Evolutionary conservation across 1,139 yeast genomes (phyloP).

Genomic region (Kluyveromyces sp.): DNA sequence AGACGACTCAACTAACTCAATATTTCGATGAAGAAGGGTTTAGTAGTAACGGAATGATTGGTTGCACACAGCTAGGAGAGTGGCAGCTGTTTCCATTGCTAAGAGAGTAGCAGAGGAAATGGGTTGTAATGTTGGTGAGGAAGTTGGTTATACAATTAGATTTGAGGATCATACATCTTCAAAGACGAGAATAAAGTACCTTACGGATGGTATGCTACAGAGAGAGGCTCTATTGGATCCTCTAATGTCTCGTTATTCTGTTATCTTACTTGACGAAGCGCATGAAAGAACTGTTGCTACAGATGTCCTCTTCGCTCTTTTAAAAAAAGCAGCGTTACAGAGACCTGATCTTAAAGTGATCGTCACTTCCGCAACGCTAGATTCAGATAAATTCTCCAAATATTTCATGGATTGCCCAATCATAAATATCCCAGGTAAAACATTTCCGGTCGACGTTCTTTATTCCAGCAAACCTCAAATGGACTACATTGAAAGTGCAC

Average conservation of each 20-base stretch:
- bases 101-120: conserved; percentile 85
- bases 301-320: conserved; percentile 79
- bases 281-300: conserved; percentile 95
- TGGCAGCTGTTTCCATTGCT: conserved; percentile 93
- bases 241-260: conserved; percentile 62
- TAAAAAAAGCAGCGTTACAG: conserved; percentile 60
- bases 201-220: conserved; percentile 94
- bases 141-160: conserved; percentile 82
- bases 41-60: conserved; percentile 51
- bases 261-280: conserved; percentile 88
- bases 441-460: conserved; percentile 77
- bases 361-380: conserved; percentile 89
- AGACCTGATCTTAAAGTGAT: conserved; percentile 74
- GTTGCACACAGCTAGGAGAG: conserved; percentile 92
- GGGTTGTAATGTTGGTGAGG: conserved; percentile 60
- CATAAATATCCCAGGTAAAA: conserved; percentile 77
- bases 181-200: conserved; percentile 65
- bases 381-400: conserved; percentile 70
- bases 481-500: conserved; percentile 76
- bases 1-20: conserved; percentile 92
- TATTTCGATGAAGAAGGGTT: conserved; percentile 79
- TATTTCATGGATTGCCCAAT: conserved; percentile 79
- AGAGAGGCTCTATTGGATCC: conserved; percentile 78
- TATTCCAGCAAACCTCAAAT: conserved; percentile 75
- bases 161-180: conserved; percentile 70